These are phyloP conservation scores for Cryptosporidium muris DNA, from an alignment of 169 alveolate species.

Conservation along the genomic window DNA sequence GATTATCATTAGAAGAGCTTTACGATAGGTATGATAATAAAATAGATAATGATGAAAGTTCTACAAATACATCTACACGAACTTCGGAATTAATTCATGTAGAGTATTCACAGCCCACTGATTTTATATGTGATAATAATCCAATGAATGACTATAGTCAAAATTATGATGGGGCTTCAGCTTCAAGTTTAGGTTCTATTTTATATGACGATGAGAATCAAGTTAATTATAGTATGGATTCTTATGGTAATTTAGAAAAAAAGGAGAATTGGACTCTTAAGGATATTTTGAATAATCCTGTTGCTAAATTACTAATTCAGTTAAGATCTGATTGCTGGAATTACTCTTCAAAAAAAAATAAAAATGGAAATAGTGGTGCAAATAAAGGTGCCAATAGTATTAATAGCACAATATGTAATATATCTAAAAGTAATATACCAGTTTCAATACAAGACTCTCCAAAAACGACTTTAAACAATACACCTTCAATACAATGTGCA, in stretches of 20 bases:
- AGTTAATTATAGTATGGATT: neutral
- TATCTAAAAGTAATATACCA: neutral
- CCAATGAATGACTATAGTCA: slow-evolving; percentile 44
- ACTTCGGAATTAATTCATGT: slow-evolving; percentile 61
- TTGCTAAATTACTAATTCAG: slow-evolving; percentile 38
- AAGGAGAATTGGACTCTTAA: slow-evolving; percentile 23
- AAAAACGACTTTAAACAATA: slow-evolving; percentile 1
- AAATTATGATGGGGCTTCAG: slow-evolving; percentile 27
- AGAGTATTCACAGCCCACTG: slow-evolving; percentile 52
- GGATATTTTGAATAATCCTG: slow-evolving; percentile 37
- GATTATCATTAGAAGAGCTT: slow-evolving; percentile 57
- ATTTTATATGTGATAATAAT: slow-evolving; percentile 39
- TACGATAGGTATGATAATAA: slow-evolving; percentile 7
- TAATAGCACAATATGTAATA: neutral
- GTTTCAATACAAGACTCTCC: slow-evolving; percentile 35
- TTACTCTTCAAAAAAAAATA: slow-evolving; percentile 41
- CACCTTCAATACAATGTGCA: slow-evolving; percentile 2
- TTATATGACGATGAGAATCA: neutral
- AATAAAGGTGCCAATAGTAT: neutral
- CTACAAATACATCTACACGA: slow-evolving; percentile 30
- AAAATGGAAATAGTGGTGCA: neutral
- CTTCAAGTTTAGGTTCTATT: neutral
- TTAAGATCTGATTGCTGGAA: slow-evolving; percentile 52
- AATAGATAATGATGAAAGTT: slow-evolving; percentile 15
- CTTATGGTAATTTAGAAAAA: neutral